Conservation (phyloP, 2,329 filamentous ascomycete species). For the Pseudocercospora pini-densiflorae region DNA sequence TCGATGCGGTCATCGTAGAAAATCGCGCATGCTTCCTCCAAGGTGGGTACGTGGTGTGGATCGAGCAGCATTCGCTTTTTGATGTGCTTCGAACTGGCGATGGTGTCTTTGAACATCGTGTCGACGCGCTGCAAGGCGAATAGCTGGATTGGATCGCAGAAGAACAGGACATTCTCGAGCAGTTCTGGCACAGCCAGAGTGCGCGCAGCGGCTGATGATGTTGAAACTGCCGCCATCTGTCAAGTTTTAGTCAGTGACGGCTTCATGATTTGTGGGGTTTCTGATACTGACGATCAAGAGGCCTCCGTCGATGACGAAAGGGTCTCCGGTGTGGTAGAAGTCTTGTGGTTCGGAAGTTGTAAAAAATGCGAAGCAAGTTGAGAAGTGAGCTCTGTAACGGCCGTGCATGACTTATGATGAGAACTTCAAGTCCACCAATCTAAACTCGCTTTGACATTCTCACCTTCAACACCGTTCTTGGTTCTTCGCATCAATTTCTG, state of each 20-base stretch:
- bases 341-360: no score
- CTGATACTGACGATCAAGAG: neutral
- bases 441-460: no score
- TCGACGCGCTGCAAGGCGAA: slow-evolving; percentile 14
- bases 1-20: no score
- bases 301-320: no score
- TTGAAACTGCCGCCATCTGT: neutral
- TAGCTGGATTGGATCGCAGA: slow-evolving; percentile 3
- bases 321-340: no score
- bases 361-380: no score
- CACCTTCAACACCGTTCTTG: no score
- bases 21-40: no score
- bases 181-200: neutral
- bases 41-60: neutral
- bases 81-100: slow-evolving; percentile 4
- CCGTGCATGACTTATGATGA: neutral
- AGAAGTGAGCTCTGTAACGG: neutral
- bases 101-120: slow-evolving; percentile 11
- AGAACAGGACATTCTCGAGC: slow-evolving; percentile 8
- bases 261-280: neutral
- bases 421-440: neutral
- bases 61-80: slow-evolving; percentile 5
- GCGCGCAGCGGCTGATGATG: neutral
- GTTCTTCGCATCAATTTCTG: no score
- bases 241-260: neutral